A percentile compares a stretch with the other conserved stretches of the same genome.
Conservation (phyloP, 108 stramenopile genomes). For the Cyclotella kingstonii region DNA sequence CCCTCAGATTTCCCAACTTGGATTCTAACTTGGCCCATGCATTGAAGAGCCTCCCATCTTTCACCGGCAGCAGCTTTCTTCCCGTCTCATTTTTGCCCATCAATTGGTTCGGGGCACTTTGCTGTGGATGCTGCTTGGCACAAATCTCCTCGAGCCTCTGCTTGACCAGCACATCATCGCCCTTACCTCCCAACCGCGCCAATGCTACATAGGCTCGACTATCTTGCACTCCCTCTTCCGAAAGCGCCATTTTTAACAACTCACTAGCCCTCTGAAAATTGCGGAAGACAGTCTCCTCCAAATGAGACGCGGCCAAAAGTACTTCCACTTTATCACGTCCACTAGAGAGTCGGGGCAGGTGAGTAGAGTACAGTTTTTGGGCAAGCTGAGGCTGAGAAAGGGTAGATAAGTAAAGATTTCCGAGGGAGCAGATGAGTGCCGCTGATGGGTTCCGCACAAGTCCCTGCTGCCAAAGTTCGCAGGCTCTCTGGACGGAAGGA, state of each 20-base stretch:
- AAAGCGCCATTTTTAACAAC: conserved; percentile 50
- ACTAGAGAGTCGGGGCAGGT: conserved; percentile 34
- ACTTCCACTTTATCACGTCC: conserved; percentile 72
- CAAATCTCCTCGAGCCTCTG: conserved; percentile 34
- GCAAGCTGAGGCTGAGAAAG: conserved; percentile 36
- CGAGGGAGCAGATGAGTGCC: conserved; percentile 75
- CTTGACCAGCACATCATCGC: conserved; percentile 34
- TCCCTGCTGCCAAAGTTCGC: conserved; percentile 53
- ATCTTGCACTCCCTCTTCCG: conserved; percentile 27
- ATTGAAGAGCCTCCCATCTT: conserved; percentile 81
- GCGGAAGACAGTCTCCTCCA: conserved; percentile 70
- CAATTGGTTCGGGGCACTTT: conserved; percentile 20
- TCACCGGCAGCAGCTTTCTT: conserved; percentile 18
- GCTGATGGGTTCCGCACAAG: conserved; percentile 59
- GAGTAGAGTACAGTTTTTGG: conserved; percentile 49
- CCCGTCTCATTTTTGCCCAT: too few species aligned
- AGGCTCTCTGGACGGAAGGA: conserved; percentile 22
- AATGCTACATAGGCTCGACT: conserved; percentile 74
- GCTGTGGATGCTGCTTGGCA: conserved; percentile 28
- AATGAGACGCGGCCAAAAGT: conserved; percentile 66
- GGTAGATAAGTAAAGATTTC: conserved; percentile 51
- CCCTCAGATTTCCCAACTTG: conserved; percentile 43
- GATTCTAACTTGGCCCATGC: conserved; percentile 79
- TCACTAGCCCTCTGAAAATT: conserved; percentile 53
- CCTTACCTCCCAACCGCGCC: conserved; percentile 60